These are phyloP conservation scores for Mucor plumbeus DNA, from an alignment of 371 early-diverging fungal species.

Conservation along the genomic window DNA sequence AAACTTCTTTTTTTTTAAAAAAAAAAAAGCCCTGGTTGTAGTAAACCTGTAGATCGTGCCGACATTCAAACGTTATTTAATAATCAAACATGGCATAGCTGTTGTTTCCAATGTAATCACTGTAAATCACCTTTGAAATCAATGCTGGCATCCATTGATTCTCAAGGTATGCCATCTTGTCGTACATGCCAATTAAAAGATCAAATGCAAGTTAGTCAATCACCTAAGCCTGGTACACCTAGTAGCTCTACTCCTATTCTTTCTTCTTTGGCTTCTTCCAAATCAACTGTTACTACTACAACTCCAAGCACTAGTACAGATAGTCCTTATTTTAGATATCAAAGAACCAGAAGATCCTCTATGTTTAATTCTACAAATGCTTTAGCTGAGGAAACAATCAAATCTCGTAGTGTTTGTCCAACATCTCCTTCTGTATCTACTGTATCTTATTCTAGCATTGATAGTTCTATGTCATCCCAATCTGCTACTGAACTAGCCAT, in stretches of 20 bases:
- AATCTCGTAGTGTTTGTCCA: not conserved
- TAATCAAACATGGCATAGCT: slow-evolving; percentile 17
- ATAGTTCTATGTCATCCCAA: not conserved
- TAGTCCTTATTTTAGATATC: slow-evolving; percentile 15
- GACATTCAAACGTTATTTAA: slow-evolving; percentile 18
- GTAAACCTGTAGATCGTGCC: slow-evolving; percentile 7
- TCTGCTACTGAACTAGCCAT: not conserved
- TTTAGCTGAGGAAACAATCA: not conserved
- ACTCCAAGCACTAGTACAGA: not conserved
- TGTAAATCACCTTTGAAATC: slow-evolving; percentile 20
- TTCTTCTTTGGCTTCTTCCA: slow-evolving; percentile 13
- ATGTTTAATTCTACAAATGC: slow-evolving; percentile 12
- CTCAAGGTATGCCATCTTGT: slow-evolving; percentile 18
- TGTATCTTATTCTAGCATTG: not conserved
- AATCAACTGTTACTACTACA: slow-evolving; percentile 6
- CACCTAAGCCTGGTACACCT: slow-evolving; percentile 15
- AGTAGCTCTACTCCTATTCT: slow-evolving; percentile 26
- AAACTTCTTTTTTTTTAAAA: no score
- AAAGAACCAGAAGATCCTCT: slow-evolving; percentile 16
- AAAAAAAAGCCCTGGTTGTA: slow-evolving; percentile 20
- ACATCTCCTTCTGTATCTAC: not conserved
- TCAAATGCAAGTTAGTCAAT: not conserved
- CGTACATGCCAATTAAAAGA: slow-evolving; percentile 18
- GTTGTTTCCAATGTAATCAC: slow-evolving; percentile 25
- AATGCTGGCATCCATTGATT: slow-evolving; percentile 13